Evolutionary conservation across 495 filamentous ascomycete genomes (phyloP).

Genomic region (Glarea lozoyensis): DNA sequence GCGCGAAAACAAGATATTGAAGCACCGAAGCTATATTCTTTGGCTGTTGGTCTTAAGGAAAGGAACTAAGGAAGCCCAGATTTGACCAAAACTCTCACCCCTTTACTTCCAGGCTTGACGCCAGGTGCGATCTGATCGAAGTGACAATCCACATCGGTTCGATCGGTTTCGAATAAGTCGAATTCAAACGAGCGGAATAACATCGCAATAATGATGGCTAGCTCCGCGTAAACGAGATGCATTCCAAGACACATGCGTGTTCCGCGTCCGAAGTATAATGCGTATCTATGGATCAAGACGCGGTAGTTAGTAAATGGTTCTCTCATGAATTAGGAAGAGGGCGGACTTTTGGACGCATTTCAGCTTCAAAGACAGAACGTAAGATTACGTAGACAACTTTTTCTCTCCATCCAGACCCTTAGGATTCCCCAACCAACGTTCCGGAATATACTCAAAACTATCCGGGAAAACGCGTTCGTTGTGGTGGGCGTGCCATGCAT

Average conservation of each 20-base stretch:
- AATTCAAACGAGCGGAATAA: constrained; percentile 25
- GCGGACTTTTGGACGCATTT: too few species aligned
- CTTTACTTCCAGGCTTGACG: constrained; percentile 11
- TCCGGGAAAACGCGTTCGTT: constrained; percentile 36
- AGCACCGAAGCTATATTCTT: too few species aligned
- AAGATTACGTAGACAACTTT: too few species aligned
- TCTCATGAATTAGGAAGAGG: too few species aligned
- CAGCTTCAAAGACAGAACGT: too few species aligned
- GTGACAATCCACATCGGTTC: constrained; percentile 7
- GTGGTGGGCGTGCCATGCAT: constrained; percentile 27
- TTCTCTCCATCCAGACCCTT: constrained; percentile 2
- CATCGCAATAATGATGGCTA: constrained; percentile 27
- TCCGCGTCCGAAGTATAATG: constrained; percentile 41
- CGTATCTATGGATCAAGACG: constrained; percentile 31
- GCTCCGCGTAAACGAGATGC: constrained; percentile 35
- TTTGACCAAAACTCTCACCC: constrained; percentile 10
- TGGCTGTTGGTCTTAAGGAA: too few species aligned
- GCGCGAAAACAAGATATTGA: too few species aligned
- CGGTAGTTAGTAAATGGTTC: too few species aligned
- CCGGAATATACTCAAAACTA: constrained; percentile 36
- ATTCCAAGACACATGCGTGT: constrained; percentile 41
- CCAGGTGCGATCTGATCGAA: constrained; percentile 9
- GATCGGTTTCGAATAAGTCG: constrained; percentile 11
- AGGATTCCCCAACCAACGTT: constrained; percentile 36
- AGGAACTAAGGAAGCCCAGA: too few species aligned